Evolutionary conservation across 1,284 basidiomycete species (phyloP).

Genomic region (Stygiomarasmius scandens): DNA sequence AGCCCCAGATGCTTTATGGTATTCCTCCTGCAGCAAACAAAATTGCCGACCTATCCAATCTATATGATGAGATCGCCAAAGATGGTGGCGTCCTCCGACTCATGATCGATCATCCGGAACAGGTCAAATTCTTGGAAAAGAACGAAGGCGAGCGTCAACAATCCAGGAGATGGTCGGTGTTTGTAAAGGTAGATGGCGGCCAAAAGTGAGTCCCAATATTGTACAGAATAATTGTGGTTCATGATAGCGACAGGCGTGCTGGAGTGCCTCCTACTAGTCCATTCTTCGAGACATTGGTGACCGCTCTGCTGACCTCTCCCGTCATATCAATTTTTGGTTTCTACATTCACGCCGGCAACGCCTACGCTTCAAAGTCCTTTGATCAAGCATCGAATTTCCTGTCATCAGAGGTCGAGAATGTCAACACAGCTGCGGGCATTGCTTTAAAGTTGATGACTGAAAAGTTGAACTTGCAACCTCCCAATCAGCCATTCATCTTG

Average conservation of each 20-base stretch:
- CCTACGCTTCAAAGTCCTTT: constrained; percentile 72
- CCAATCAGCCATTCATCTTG: constrained; percentile 61
- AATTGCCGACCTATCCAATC: constrained; percentile 65
- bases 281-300: constrained; percentile 60
- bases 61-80: constrained; percentile 58
- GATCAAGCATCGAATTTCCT: constrained; percentile 68
- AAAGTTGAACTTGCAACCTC: constrained; percentile 30
- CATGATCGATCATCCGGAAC: constrained; percentile 76
- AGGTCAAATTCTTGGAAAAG: constrained; percentile 65
- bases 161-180: constrained; percentile 67
- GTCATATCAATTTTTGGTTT: constrained; percentile 76
- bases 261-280: constrained; percentile 64
- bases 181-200: constrained; percentile 83
- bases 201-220: constrained; percentile 58
- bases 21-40: constrained; percentile 74
- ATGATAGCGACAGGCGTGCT: constrained; percentile 61
- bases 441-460: constrained; percentile 52
- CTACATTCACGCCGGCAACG: constrained; percentile 80
- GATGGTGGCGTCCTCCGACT: constrained; percentile 63
- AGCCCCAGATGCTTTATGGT: constrained; percentile 76
- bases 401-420: constrained; percentile 72
- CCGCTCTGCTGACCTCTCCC: constrained; percentile 51
- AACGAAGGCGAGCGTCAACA: constrained; percentile 47
- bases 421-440: constrained; percentile 65
- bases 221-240: not conserved